These are phyloP conservation scores for Pachysandra terminalis DNA, from an alignment of 164 flowering plant species.

Conservation along the genomic window DNA sequence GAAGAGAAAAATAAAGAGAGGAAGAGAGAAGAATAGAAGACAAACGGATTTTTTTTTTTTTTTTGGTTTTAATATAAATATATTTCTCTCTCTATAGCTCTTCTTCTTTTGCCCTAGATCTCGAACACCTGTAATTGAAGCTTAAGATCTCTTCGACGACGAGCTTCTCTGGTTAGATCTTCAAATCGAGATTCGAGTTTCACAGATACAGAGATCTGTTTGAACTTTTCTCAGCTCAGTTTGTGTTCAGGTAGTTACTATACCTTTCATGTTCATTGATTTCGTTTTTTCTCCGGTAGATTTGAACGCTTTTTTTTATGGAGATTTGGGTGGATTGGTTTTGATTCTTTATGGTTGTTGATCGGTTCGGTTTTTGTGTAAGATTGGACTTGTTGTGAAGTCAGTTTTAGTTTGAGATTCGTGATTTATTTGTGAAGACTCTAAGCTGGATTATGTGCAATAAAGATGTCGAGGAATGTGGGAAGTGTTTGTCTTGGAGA, in stretches of 20 bases:
- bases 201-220: background rate
- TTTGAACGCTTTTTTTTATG: background rate
- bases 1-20: background rate
- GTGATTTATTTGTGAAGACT: background rate
- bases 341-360: background rate
- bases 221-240: background rate
- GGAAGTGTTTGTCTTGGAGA: background rate
- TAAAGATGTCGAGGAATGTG: background rate
- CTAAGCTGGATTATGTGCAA: background rate
- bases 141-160: background rate
- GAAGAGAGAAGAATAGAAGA: background rate
- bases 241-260: conserved; percentile 4
- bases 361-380: background rate
- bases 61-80: background rate
- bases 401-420: background rate
- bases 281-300: background rate
- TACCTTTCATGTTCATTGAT: background rate
- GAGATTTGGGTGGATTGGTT: background rate
- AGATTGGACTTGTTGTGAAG: background rate
- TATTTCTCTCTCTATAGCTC: background rate
- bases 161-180: conserved; percentile 9
- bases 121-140: conserved; percentile 9
- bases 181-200: conserved; percentile 6
- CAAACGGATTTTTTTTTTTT: background rate
- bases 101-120: conserved; percentile 25